Base-by-base conservation (phyloP, 164 flowering plant genomes). In the Umbellularia californica region DNA sequence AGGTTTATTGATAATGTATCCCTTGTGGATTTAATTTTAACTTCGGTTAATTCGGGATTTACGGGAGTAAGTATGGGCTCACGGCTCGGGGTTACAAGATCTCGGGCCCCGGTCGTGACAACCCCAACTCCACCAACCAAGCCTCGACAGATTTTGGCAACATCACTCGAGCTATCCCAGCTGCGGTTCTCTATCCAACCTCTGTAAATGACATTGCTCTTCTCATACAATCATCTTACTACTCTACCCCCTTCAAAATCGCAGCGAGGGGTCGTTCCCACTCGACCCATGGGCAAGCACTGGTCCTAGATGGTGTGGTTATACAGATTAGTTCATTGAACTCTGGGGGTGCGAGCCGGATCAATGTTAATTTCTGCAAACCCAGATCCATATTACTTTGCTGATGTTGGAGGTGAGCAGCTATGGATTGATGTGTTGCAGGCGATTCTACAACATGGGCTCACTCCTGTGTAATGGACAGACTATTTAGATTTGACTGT, bases 391-490 rank as follows among this genome's bases (percentile, higher is more conserved):
- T 86, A 73, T 6, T 74, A 13, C 60, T 89, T 75, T 33, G 93
- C 78, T 1, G 98, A 95, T 69, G 98, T 83, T 5, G 92, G 94
- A 2, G 98, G 91, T 1, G 95, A 82, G 68, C 82, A 86, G 75
- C 82, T 93, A 0, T 95, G 98, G 98, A 85, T 88, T 2, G 90
- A 95, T 74, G 94, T 93, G 33, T 76, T 93, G 74, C 35, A 77
- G 1, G 85, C 82, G 3, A 81, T 89, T 0, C 70, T 89, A 3
- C 76, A 83, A 68, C 85, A 86, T 66, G 98, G 97, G 17, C 84
- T 95, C 55, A 83, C 98, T 24, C 97, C 99, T 0, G 78, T 78
- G 25, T 87, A 97, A 2, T 95, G 95, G 97, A 93, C 99, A 0
- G 99, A 95, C 72, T 95, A 95, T 74, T 78, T 95, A 82, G 83